These are phyloP conservation scores for Aspergillus cavernicola DNA, from an alignment of 495 filamentous ascomycete genomes.

Conservation along the genomic window DNA sequence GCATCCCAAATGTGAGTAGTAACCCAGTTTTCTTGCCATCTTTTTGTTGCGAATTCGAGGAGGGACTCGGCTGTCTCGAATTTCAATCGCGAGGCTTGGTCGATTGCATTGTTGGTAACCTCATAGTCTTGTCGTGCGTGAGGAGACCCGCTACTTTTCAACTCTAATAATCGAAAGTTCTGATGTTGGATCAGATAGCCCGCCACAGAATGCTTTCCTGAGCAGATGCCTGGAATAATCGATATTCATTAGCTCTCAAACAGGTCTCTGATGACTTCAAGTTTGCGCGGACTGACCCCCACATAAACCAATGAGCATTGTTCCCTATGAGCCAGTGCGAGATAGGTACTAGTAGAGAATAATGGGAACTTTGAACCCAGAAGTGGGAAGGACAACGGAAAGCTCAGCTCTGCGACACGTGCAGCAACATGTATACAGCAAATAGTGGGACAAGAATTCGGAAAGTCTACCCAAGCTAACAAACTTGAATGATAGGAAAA, in stretches of 20 bases:
- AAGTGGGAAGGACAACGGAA: too few relatives aligned
- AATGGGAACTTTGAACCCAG: too few relatives aligned
- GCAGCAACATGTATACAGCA: too few relatives aligned
- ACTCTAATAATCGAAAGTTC: conserved; percentile 56
- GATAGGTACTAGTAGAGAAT: background rate
- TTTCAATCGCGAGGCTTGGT: conserved; percentile 20
- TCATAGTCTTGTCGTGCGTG: conserved; percentile 30
- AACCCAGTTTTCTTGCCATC: conserved; percentile 79
- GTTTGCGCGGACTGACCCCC: conserved; percentile 59
- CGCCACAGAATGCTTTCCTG: conserved; percentile 84
- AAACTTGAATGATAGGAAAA: too few relatives aligned
- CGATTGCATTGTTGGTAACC: conserved; percentile 17
- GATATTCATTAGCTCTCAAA: conserved; percentile 13
- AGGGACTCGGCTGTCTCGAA: conserved; percentile 62
- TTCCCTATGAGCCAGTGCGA: too few relatives aligned
- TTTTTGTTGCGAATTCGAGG: conserved; percentile 77
- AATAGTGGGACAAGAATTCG: too few relatives aligned
- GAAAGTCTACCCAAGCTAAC: too few relatives aligned
- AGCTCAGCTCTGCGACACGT: too few relatives aligned
- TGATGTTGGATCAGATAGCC: conserved; percentile 74
- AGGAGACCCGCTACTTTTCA: conserved; percentile 20
- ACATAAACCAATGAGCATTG: conserved; percentile 91
- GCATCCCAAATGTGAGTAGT: conserved; percentile 75
- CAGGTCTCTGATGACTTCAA: background rate
- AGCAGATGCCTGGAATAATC: conserved; percentile 66